A percentile compares a stretch with the other conserved stretches of the same genome.
These are phyloP conservation scores for Penstemon barbatus DNA, from an alignment of 257 asterid genomes.

Conservation along the genomic window DNA sequence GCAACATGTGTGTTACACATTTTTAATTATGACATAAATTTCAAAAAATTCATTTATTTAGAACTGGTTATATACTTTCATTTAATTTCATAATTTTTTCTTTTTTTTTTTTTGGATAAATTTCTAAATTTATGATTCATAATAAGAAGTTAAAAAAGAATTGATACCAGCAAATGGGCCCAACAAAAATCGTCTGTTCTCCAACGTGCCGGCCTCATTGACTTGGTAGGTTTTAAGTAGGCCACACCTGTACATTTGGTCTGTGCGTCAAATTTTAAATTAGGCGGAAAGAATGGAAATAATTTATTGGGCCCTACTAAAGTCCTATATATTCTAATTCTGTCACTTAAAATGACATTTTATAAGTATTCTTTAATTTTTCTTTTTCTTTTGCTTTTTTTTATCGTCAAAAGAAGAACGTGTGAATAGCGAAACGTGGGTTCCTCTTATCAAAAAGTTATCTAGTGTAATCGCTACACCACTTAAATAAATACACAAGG, in stretches of 20 bases:
- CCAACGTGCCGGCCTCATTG: constrained; percentile 23
- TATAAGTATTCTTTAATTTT: neutral
- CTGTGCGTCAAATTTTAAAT: neutral
- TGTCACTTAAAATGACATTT: neutral
- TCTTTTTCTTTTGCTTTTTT: neutral
- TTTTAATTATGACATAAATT: neutral
- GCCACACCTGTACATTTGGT: constrained; percentile 10
- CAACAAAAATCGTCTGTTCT: constrained; percentile 5
- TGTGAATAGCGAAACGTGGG: too few relatives aligned
- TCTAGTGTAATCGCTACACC: too few relatives aligned
- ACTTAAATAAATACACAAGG: too few relatives aligned
- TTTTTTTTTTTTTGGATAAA: too few relatives aligned
- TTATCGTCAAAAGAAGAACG: neutral
- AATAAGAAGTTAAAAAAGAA: neutral
- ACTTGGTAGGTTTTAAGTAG: constrained; percentile 20
- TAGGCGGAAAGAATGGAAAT: neutral
- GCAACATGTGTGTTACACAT: neutral
- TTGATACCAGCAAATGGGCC: constrained; percentile 14
- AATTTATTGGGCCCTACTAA: constrained; percentile 24
- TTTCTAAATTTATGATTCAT: too few relatives aligned
- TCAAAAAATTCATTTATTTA: neutral
- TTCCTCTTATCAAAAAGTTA: too few relatives aligned
- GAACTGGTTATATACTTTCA: neutral
- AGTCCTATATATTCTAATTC: neutral
- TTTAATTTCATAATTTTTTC: too few relatives aligned